Base-by-base conservation (phyloP, 805 yeast species). In the Kuraishia floccosa region DNA sequence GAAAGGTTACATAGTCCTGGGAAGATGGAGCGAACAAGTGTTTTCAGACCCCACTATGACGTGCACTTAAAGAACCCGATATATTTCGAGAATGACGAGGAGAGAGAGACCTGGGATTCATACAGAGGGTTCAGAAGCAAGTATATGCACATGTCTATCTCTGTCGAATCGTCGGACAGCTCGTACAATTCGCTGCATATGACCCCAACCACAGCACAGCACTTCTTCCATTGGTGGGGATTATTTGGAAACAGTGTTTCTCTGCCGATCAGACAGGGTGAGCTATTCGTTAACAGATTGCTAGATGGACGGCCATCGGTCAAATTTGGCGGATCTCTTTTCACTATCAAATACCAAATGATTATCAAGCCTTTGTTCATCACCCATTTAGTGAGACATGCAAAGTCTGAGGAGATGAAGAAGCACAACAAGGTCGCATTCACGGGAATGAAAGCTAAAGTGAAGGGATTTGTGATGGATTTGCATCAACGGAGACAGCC, bases 151-250 rank as follows among this genome's bases (percentile, higher is more conserved):
- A 49, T 82, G 62, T 72, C 86, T 0, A 56, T 81, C 22, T 54
- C 72, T 1, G 58, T 81, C 18, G 45, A 57, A 3, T 71, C 80
- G 6, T 30, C 40, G 2, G 34, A 49, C 18, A 24, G 8, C 9
- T 50, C 73, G 9, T 75, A 76, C 42, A 89, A 87, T 53, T 63
- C 87, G 1, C 65, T 82, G 27, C 94, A 87, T 47, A 54, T 89
- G 31, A 65, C 86, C 2, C 94, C 96, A 1, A 60, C 59, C 4
- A 67, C 76, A 0, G 63, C 89, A 40, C 48, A 56, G 6, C 81
- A 76, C 36, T 86, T 91, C 56, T 75, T 73, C 44, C 47, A 52
- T 4, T 91, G 97, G 97, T 87, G 96, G 94, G 55, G 56, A 21
- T 66, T 82, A 40, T 89, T 89, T 52, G 68, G 79, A 12, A 77